Conservation (phyloP, 2,329 filamentous ascomycete species). For the Biscogniauxia sp. region DNA sequence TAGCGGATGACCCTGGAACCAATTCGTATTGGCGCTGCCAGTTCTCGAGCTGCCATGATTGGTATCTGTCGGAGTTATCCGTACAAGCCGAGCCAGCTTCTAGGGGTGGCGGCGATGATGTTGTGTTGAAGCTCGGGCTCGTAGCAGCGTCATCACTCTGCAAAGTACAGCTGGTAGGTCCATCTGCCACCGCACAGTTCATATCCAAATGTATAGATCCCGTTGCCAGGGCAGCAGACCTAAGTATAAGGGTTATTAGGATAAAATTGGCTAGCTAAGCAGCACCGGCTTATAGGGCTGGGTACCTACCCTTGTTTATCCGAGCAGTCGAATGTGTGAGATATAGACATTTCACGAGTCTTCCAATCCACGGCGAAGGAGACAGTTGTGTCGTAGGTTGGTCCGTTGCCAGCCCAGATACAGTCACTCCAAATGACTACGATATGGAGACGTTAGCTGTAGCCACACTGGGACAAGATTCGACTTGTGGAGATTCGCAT, state of each 20-base stretch:
- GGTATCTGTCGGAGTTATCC: conserved; percentile 25
- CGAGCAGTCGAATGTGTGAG: conserved; percentile 35
- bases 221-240: conserved; percentile 29
- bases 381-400: conserved; percentile 30
- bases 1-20: conserved; percentile 20
- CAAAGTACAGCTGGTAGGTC: conserved; percentile 23
- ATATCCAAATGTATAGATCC: conserved; percentile 30
- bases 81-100: conserved; percentile 20
- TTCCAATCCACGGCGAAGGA: conserved; percentile 36
- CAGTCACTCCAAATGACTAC: conserved; percentile 35
- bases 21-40: conserved; percentile 31
- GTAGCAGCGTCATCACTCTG: conserved; percentile 11
- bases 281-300: neutral
- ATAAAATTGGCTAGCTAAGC: neutral
- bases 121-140: conserved; percentile 22
- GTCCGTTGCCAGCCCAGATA: conserved; percentile 35
- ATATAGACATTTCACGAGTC: conserved; percentile 32
- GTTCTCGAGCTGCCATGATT: conserved; percentile 34
- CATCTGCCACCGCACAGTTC: conserved; percentile 27
- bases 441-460: too few species aligned
- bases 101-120: conserved; percentile 9
- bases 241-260: conserved; percentile 2
- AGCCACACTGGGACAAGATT: too few species aligned
- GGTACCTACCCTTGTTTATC: conserved; percentile 26
- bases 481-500: too few species aligned